Base-by-base conservation (phyloP, 208 protist species). In the Trypanosoma congolense region DNA sequence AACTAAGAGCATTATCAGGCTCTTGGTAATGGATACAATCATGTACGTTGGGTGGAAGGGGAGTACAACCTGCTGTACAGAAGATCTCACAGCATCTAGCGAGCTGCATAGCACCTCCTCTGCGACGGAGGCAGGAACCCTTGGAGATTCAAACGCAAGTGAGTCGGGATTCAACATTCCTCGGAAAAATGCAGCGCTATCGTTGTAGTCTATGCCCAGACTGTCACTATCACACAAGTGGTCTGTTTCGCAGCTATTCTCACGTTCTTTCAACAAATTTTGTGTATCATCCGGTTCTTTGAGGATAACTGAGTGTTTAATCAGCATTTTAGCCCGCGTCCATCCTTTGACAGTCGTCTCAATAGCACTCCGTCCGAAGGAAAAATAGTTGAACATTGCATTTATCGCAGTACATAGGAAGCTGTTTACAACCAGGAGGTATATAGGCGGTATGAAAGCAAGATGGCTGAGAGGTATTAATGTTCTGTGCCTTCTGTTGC, bases 11-110 rank as follows among this genome's bases (percentile, higher is more conserved):
- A 87, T 77, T 18, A 45, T 47, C 5, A 80, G 57, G 8, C 70
- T 72, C 40, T 87, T 87, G 49, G 38, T 10, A n/a, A 76, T 69
- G 19, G 73, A 64, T 25, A 75, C 26, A 22, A 78, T 72, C 56
- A 87, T 81, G 52, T 77, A 87, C 50, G 68, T 62, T 0, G 73
- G 63, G 43, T 83, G 64, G 38, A 70, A 81, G 9, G 44, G 35
- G 53, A 87, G 78, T 22, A 87, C 52, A 26, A 76, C 31, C 8
- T 52, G 66, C 56, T 87, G 80, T 45, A 60, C 75, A 49, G 68
- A 64, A 0, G 57, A 57, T 9, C 80, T 58, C n/a, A 77, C 64
- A 19, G 57, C 54, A 31, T 69, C 67, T 33, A 77, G 51, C 2
- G 73, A 76, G 36, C 73, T 55, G 2, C 45, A 49, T 19, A 87